Percentiles rank a stretch among this genome's conserved stretches.
These are phyloP conservation scores for Epipyxis sp. DNA, from an alignment of 108 stramenopile species.

Conservation along the genomic window DNA sequence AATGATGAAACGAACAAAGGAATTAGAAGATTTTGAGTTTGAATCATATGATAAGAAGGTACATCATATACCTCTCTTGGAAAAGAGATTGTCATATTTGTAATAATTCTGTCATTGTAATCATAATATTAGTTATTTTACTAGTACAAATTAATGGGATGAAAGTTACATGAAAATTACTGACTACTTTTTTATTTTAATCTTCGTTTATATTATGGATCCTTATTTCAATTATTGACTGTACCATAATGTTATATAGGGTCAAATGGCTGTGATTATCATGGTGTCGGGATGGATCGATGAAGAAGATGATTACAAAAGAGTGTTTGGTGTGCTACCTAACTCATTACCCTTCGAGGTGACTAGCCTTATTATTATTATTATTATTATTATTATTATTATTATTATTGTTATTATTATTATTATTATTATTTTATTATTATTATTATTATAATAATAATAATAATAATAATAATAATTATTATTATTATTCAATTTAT, in stretches of 20 bases:
- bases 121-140: too few species aligned
- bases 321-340: conserved; percentile 5
- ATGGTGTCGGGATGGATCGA: conserved; percentile 12
- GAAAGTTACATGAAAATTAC: too few species aligned
- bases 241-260: not conserved
- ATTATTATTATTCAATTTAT: too few species aligned
- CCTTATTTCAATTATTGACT: too few species aligned
- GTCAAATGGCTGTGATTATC: conserved; percentile 2
- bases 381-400: not conserved
- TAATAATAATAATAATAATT: too few species aligned
- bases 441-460: too few species aligned
- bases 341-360: not conserved
- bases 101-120: too few species aligned
- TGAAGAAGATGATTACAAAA: conserved; percentile 11
- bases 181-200: too few species aligned
- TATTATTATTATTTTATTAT: not conserved
- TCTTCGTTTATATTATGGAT: too few species aligned
- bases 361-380: not conserved
- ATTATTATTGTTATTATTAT: not conserved
- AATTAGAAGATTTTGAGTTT: not conserved
- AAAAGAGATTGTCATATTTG: too few species aligned
- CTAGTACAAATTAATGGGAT: too few species aligned
- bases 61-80: too few species aligned
- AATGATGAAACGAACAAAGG: conserved; percentile 20
- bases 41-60: not conserved